A percentile compares a stretch with the other conserved stretches of the same genome.
These are phyloP conservation scores for Diaporthe sp. DNA, from an alignment of 2,329 filamentous ascomycete genomes.

Conservation along the genomic window DNA sequence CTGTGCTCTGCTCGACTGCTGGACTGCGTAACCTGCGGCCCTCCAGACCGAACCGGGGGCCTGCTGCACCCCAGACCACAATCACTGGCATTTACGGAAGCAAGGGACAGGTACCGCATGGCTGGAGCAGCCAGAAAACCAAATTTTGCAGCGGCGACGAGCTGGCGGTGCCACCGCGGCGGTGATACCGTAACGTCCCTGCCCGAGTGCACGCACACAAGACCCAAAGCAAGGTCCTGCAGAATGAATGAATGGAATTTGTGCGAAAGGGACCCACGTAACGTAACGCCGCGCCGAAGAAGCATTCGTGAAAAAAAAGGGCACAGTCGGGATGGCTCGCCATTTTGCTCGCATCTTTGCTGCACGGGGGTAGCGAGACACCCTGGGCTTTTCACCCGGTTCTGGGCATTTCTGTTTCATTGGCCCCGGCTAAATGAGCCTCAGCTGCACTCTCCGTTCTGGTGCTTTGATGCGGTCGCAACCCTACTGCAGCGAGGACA, in stretches of 20 bases:
- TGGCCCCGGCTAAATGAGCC: conserved; percentile 34
- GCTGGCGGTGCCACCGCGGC: background rate
- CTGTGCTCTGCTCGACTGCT: no score
- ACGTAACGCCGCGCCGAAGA: conserved; percentile 2
- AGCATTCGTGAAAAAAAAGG: conserved; percentile 15
- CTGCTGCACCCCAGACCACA: background rate
- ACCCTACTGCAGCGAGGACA: background rate
- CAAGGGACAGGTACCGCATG: background rate
- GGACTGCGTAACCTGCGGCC: background rate
- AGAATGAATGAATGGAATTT: background rate
- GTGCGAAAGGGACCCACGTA: conserved; percentile 10
- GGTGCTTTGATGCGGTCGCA: conserved; percentile 1
- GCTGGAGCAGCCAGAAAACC: background rate
- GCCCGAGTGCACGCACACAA: background rate
- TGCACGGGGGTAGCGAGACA: conserved; percentile 32
- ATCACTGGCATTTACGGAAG: background rate
- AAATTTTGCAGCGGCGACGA: background rate
- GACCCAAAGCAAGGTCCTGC: background rate
- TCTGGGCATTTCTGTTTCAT: conserved; percentile 27
- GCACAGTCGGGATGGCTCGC: conserved; percentile 7
- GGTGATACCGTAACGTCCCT: conserved; percentile 11
- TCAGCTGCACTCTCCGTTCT: conserved; percentile 9
- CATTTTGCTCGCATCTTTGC: conserved; percentile 35
- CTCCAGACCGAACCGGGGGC: background rate
- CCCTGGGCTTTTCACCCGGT: conserved; percentile 22